A percentile compares a stretch with the other conserved stretches of the same genome.
Conservation (phyloP, 768 basidiomycete species). For the Rhodosporidiobolus odoratus region DNA sequence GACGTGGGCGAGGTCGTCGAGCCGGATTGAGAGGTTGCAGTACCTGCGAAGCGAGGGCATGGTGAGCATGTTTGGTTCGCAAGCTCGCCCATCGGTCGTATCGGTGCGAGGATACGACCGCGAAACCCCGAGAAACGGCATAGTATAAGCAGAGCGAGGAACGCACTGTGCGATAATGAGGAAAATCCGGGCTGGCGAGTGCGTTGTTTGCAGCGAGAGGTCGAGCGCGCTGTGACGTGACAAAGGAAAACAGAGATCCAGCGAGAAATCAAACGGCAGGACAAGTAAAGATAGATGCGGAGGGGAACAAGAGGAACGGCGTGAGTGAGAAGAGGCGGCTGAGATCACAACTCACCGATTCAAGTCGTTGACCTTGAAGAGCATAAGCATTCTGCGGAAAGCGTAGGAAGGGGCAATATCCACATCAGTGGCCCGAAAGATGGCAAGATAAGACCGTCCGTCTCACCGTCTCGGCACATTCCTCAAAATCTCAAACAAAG, state of each 20-base stretch:
- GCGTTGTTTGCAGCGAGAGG: constrained; percentile 72
- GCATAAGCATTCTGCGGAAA: constrained; percentile 48
- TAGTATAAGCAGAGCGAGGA: background rate
- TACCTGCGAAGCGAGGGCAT: constrained; percentile 9
- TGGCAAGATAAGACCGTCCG: constrained; percentile 38
- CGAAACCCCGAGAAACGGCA: background rate
- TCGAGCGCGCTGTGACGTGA: constrained; percentile 37
- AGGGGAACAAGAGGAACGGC: background rate
- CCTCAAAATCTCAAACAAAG: constrained; percentile 80
- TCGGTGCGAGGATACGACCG: background rate
- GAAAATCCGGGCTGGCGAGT: constrained; percentile 70
- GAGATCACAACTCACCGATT: too few relatives aligned
- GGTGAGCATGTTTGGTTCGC: background rate
- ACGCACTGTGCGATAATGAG: constrained; percentile 82
- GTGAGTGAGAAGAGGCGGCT: too few relatives aligned
- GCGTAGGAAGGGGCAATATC: background rate
- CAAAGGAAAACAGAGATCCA: background rate
- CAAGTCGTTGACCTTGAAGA: constrained; percentile 46
- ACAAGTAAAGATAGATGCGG: constrained; percentile 57
- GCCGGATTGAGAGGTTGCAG: constrained; percentile 35
- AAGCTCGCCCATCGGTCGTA: too few relatives aligned
- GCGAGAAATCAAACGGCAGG: too few relatives aligned
- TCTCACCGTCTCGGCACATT: constrained; percentile 62
- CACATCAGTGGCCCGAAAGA: background rate
- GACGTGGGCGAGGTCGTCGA: constrained; percentile 21